Conservation (phyloP, 164 flowering plant species). For the Buxus sempervirens region DNA sequence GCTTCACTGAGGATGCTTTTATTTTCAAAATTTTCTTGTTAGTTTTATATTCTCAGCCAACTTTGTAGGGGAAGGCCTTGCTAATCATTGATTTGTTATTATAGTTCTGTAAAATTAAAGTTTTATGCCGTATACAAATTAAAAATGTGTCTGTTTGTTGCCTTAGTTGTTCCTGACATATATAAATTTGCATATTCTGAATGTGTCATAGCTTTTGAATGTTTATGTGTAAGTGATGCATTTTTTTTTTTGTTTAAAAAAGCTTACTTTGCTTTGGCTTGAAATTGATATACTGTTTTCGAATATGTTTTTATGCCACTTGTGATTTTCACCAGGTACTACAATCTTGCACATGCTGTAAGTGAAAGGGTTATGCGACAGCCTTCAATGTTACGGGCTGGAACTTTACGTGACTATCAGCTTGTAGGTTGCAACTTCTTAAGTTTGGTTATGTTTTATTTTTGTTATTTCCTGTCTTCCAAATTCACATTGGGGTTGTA, state of each 20-base stretch:
- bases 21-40: not conserved
- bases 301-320: not conserved
- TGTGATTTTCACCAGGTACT: conserved; percentile 55
- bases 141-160: not conserved
- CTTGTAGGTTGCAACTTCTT: conserved; percentile 62
- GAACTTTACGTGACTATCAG: conserved; percentile 95
- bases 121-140: not conserved
- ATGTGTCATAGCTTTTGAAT: not conserved
- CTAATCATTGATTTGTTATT: not conserved
- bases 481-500: not conserved
- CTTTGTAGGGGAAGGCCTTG: not conserved
- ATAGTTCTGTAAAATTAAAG: not conserved
- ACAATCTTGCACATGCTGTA: conserved; percentile 96
- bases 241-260: not conserved
- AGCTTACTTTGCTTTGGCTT: not conserved
- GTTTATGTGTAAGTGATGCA: too few relatives aligned
- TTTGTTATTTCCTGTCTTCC: not conserved
- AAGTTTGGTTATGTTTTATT: conserved; percentile 6
- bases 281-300: not conserved
- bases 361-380: conserved; percentile 84
- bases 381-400: conserved; percentile 90
- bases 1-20: not conserved
- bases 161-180: not conserved
- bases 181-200: conserved; percentile 1
- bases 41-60: not conserved